Conservation (phyloP, 495 filamentous ascomycete genomes). For the Venustampulla echinocandica region DNA sequence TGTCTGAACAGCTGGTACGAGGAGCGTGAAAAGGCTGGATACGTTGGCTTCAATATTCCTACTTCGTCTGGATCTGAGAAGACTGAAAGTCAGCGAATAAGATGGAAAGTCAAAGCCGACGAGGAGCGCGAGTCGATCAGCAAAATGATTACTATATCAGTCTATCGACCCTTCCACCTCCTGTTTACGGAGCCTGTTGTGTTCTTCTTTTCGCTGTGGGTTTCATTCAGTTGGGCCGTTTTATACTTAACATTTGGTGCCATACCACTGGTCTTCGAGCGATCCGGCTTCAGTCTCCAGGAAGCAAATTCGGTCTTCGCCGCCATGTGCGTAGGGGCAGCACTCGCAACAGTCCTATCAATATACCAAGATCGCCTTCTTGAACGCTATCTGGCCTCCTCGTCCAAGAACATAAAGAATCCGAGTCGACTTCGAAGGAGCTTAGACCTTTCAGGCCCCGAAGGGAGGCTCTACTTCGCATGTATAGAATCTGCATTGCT, state of each 20-base stretch:
- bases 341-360: slow-evolving; percentile 62
- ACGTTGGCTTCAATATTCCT: slow-evolving; percentile 50
- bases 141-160: slow-evolving; percentile 67
- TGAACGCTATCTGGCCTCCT: slow-evolving; percentile 24
- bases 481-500: slow-evolving; percentile 62
- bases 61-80: slow-evolving; percentile 2
- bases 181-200: slow-evolving; percentile 88
- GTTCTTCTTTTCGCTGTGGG: slow-evolving; percentile 91
- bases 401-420: slow-evolving; percentile 1
- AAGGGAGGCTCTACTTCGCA: slow-evolving; percentile 74
- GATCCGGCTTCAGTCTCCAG: slow-evolving; percentile 55
- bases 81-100: slow-evolving; percentile 46
- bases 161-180: slow-evolving; percentile 75
- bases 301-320: slow-evolving; percentile 64
- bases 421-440: slow-evolving; percentile 28
- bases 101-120: slow-evolving; percentile 81
- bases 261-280: slow-evolving; percentile 68
- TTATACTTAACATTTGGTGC: slow-evolving; percentile 77
- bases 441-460: slow-evolving; percentile 44
- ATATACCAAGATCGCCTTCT: slow-evolving; percentile 56
- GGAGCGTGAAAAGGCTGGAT: slow-evolving; percentile 55
- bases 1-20: slow-evolving; percentile 76
- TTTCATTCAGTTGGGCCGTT: slow-evolving; percentile 81
- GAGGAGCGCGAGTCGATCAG: slow-evolving; percentile 63
- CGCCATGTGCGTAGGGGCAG: slow-evolving; percentile 59